Evolutionary conservation across 225 moss, liverwort and hornwort species (phyloP).

Genomic region (Polytrichum formosum): DNA sequence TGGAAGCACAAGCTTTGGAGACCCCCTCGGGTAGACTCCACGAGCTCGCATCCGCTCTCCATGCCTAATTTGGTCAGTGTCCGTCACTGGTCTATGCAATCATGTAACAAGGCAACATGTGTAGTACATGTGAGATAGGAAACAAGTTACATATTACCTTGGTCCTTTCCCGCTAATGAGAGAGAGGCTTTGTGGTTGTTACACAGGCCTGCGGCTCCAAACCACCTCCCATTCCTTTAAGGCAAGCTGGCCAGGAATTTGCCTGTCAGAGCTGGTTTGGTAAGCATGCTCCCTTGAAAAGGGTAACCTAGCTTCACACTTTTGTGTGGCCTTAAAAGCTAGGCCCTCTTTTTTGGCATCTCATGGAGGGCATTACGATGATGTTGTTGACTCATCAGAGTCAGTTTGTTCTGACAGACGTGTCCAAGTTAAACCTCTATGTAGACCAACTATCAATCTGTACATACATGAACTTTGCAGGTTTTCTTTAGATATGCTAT

Average conservation of each 20-base stretch:
- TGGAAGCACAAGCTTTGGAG: conserved; percentile 35
- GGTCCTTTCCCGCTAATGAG: conserved; percentile 24
- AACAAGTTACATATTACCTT: conserved; percentile 24
- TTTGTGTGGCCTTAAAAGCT: conserved; percentile 16
- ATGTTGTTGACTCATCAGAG: too few species aligned
- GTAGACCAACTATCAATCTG: too few species aligned
- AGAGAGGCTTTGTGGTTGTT: conserved; percentile 33
- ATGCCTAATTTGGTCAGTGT: conserved; percentile 38
- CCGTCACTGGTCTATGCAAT: conserved; percentile 26
- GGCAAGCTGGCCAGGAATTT: conserved; percentile 20
- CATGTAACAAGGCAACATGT: conserved; percentile 18
- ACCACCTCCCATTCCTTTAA: conserved; percentile 15
- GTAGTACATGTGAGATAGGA: conserved; percentile 18
- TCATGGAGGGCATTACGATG: conserved; percentile 4
- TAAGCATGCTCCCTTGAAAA: conserved; percentile 35
- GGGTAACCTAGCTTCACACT: conserved; percentile 32
- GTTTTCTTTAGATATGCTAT: too few species aligned
- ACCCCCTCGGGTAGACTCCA: conserved; percentile 37
- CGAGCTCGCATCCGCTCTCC: conserved; percentile 35
- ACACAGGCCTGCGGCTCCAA: conserved; percentile 42
- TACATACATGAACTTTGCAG: too few species aligned
- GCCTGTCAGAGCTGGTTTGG: conserved; percentile 23
- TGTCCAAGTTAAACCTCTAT: neutral
- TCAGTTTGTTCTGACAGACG: too few species aligned
- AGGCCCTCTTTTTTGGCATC: conserved; percentile 14